Conservation (phyloP, 305 asterid species). For the Rubia peregrina region DNA sequence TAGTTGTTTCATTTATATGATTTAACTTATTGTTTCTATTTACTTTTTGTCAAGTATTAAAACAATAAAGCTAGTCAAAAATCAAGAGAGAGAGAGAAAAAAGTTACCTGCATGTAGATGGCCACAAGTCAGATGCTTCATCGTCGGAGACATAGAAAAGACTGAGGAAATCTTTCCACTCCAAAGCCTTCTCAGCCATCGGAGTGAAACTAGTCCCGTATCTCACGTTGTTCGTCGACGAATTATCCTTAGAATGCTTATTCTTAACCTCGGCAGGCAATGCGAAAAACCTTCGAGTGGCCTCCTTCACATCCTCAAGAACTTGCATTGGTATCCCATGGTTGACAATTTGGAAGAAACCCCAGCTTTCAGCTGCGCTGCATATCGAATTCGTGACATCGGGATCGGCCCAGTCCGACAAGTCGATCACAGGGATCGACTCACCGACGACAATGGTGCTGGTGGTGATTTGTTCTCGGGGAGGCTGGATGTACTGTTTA, state of each 20-base stretch:
- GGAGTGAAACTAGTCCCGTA: conserved; percentile 31
- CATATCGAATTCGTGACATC: conserved; percentile 13
- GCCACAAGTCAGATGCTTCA: conserved; percentile 21
- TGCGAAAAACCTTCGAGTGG: conserved; percentile 21
- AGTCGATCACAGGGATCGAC: conserved; percentile 23
- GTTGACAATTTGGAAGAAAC: conserved; percentile 26
- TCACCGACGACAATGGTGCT: conserved; percentile 10
- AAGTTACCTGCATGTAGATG: conserved; percentile 23
- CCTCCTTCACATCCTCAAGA: conserved; percentile 22
- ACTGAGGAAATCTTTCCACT: conserved; percentile 31
- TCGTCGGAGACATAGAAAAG: conserved; percentile 27
- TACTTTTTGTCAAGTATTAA: no score
- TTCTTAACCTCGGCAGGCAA: conserved; percentile 21
- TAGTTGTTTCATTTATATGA: no score
- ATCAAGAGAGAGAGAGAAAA: no score
- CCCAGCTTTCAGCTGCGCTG: conserved; percentile 24
- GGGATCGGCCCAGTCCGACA: conserved; percentile 20
- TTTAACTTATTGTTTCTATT: no score
- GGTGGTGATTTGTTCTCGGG: conserved; percentile 13
- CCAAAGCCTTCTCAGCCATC: conserved; percentile 29
- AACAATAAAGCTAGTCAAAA: no score
- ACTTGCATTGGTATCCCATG: conserved; percentile 21
- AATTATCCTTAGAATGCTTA: conserved; percentile 22
- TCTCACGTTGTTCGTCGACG: conserved; percentile 18
- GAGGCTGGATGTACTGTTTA: conserved; percentile 22